phyloP scores from a whole-genome alignment of 208 protist species.

The Acanthamoeba healyi region DNA sequence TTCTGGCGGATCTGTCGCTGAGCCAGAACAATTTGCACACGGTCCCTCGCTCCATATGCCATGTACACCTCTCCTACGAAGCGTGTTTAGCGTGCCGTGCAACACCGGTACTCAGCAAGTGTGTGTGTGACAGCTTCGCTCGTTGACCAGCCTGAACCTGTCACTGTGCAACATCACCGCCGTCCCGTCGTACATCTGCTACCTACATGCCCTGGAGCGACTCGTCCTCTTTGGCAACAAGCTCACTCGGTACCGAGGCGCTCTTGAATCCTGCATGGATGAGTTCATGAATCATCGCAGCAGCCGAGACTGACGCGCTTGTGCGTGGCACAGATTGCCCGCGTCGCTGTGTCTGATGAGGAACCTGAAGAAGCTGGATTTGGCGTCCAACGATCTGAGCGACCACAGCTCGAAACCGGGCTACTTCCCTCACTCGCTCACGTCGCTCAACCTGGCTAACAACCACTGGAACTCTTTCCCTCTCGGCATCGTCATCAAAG shows the following conservation, averaged over 20 bases:
- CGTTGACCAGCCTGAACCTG: conserved; percentile 10
- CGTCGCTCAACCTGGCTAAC: conserved; percentile 10
- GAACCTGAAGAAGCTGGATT: not conserved
- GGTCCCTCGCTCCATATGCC: not conserved
- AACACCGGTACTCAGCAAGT: too few species aligned
- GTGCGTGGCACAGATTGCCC: not conserved
- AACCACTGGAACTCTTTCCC: conserved; percentile 5
- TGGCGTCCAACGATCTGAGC: not conserved
- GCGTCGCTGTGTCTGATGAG: not conserved
- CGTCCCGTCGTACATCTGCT: not conserved
- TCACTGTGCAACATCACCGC: conserved; percentile 2
- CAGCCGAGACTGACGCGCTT: too few species aligned
- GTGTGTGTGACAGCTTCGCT: not conserved
- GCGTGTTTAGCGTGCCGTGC: not conserved
- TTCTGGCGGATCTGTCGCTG: not conserved
- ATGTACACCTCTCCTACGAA: not conserved
- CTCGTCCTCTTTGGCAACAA: not conserved
- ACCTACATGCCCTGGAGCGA: not conserved
- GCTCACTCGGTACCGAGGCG: not conserved
- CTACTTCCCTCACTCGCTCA: conserved; percentile 1
- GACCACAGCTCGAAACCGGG: not conserved
- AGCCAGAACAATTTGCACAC: not conserved
- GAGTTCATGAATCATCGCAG: too few species aligned
- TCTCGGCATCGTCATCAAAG: conserved; percentile 1
- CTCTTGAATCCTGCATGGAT: too few species aligned